Base-by-base conservation (phyloP, 805 yeast genomes). In the Yamadazyma philogaea region DNA sequence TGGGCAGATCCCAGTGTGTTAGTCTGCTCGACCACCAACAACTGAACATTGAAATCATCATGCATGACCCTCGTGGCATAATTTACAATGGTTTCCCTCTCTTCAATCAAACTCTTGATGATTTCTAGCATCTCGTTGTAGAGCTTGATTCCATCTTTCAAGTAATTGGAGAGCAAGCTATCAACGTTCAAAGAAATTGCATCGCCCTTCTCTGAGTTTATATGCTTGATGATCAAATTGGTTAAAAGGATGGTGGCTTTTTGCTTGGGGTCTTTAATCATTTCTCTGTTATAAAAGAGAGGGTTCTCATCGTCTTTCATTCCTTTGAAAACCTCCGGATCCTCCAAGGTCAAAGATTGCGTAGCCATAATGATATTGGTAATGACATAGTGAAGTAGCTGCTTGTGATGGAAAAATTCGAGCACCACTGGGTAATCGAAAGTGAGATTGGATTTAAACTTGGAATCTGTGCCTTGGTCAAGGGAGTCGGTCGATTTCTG, bases 61-160 rank as follows among this genome's bases (percentile, higher is more conserved):
- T 83, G 83, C 88, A 86, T 81, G 43, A 84, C 80, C 52, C 93
- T 71, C 0, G 91, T 82, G 12, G 87, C 84, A 55, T 84, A 84
- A 52, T 81, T 85, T 37, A 84, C 59, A 19, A 85, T 73, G 3
- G 81, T 75, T 44, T 83, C 88, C 43, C 88, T 71, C 54, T 84
- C 89, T 32, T 82, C 85, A 28, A 82, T 75, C 50, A 86, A 66
- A 48, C 78, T 84, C 33, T 74, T 72, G 6, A 82, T 75, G 11
- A 79, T 53, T 0, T 52, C 44, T 39, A 68, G 50, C 5, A 75
- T 51, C n/a, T 63, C 40, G 7, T 61, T 65, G 22, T 70, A 57
- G 16, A 64, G 58, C 14, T 62, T 60, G 5, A 59, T 50, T 1
- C 73, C 64, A 11, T 68, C 65, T 3, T 45, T 50, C 35, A 78